Evolutionary conservation across 805 yeast species (phyloP).

Genomic region (Metschnikowia kofuensis): DNA sequence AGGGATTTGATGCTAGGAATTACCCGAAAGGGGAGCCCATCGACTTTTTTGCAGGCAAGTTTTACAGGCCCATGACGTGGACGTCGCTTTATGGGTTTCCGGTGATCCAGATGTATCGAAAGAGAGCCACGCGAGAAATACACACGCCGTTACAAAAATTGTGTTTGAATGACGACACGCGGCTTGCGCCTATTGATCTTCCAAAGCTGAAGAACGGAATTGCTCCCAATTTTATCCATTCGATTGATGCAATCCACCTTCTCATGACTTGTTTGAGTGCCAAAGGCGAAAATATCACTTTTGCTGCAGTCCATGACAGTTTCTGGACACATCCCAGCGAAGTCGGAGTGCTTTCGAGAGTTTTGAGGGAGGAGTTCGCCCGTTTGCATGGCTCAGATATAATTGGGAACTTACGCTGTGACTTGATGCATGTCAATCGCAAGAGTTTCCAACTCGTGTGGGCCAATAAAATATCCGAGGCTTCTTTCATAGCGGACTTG

Average conservation of each 20-base stretch:
- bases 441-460: conserved; percentile 34
- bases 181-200: conserved; percentile 24
- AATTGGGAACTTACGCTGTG: conserved; percentile 24
- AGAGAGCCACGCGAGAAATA: conserved; percentile 13
- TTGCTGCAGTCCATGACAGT: conserved; percentile 43
- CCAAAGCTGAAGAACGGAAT: conserved; percentile 35
- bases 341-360: conserved; percentile 24
- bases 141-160: conserved; percentile 25
- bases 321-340: conserved; percentile 41
- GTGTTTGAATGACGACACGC: conserved; percentile 18
- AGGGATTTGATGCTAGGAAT: conserved; percentile 22
- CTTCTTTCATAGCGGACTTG: conserved; percentile 12
- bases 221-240: conserved; percentile 45
- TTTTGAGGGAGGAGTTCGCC: conserved; percentile 35
- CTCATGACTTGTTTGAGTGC: conserved; percentile 33
- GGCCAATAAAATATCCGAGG: conserved; percentile 16
- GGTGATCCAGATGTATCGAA: conserved; percentile 35
- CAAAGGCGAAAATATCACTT: conserved; percentile 19
- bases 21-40: conserved; percentile 1
- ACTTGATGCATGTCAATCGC: conserved; percentile 22
- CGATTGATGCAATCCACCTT: conserved; percentile 40
- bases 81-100: conserved; percentile 41
- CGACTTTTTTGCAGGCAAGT: conserved; percentile 21
- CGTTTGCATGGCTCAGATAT: conserved; percentile 29
- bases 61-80: conserved; percentile 40